Base-by-base conservation (phyloP, 257 asterid species). In the Leptodermis oblonga region DNA sequence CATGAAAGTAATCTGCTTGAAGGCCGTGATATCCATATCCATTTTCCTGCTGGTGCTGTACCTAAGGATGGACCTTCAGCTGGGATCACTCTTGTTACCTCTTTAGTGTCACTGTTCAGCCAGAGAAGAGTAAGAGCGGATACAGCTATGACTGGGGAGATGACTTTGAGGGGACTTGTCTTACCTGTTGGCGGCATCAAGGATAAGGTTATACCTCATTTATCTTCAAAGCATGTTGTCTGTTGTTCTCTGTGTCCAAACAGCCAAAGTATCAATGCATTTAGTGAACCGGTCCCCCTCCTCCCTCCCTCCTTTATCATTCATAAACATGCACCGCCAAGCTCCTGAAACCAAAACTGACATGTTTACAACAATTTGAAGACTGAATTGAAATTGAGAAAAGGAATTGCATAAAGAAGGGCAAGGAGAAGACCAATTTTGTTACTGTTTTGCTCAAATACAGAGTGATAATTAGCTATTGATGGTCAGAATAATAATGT, bases 1-100 rank as follows among this genome's bases (percentile, higher is more conserved):
- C 82, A 85, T 77, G 88, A 82, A 39, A 82, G 83, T 82, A 91
- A 91, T 88, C 82, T 94, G 70, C 82, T 94, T 55, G 92, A 91
- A 68, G 96, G 96, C 65, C 88, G 90, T 62, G 99, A 91, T 83
- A 74, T 94, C 70, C 99, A 94, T 76, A 89, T 94, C 73, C 99
- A 94, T 84, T 91, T 91, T 76, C 99, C 99, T 39, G 99, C 97
- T 51, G 98, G 99, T 48, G 99, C 98, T 49, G 95, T 94, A 65
- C 99, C 99, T 5, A 94, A 94, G 76, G 98, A 94, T 76, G 99
- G 98, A 51, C 99, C 99, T 9, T 94, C 98, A 72, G 99, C 99
- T 75, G 99, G 99, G 73, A 91, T 94, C 77, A 89, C 98, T 73
- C 98, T 94, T 76, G 99, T 94, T 65, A 94, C 99, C 64, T 82